phyloP scores from a whole-genome alignment of 73 alveolate genomes.

The Stentor coeruleus region DNA sequence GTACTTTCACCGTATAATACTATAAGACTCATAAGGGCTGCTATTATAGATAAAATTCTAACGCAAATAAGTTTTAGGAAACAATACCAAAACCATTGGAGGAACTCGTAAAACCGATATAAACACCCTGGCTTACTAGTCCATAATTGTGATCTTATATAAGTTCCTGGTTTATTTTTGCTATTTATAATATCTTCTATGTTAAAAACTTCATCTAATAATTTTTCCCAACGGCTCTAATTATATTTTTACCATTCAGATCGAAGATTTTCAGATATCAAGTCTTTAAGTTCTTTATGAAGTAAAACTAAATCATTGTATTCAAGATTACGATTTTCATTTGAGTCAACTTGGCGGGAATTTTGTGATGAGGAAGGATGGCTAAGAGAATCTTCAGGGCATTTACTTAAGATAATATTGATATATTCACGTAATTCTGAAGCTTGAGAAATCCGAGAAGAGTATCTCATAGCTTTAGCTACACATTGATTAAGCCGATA shows the following conservation, averaged over 20 bases:
- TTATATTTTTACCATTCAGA: slow-evolving; percentile 1
- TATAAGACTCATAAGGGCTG: neutral
- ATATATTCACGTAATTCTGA: neutral
- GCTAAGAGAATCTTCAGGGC: slow-evolving; percentile 20
- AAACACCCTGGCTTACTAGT: neutral
- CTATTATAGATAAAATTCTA: neutral
- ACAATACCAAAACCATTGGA: slow-evolving; percentile 12
- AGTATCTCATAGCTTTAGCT: neutral
- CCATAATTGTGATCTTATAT: neutral
- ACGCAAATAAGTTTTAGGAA: neutral
- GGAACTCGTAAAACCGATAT: neutral
- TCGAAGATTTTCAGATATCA: neutral
- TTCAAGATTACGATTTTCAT: too few relatives aligned
- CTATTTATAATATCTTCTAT: slow-evolving; percentile 14
- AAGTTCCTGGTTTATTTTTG: neutral
- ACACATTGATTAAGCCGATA: slow-evolving; percentile 21
- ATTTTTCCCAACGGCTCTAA: slow-evolving; percentile 22
- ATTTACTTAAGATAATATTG: neutral
- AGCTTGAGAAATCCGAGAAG: neutral
- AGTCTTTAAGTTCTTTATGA: slow-evolving; percentile 25
- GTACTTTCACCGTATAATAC: slow-evolving; percentile 1
- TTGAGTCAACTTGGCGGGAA: neutral
- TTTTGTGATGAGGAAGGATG: neutral
- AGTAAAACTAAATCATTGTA: neutral
- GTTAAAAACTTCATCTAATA: neutral